Evolutionary conservation across 768 basidiomycete species (phyloP), one percentile per base, ranked within the genome.

Genomic region (Boletus bicolor): DNA sequence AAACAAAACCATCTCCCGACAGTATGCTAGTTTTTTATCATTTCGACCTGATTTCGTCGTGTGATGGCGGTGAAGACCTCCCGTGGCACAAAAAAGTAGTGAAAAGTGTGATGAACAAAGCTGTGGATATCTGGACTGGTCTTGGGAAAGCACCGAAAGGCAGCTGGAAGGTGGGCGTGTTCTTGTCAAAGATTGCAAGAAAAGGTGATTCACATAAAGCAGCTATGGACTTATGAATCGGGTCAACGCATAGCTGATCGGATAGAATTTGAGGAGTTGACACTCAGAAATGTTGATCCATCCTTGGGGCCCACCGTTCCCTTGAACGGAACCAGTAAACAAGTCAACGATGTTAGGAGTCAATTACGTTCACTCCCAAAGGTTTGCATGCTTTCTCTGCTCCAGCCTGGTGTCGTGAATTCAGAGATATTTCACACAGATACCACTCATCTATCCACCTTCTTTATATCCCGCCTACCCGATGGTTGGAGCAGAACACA

Each of bases 181-280:
- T 53, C 55, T 21, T 39, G 38, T 60, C 37, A 55, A 19, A 41
- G 12, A 14, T 19, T 26, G 49, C 37, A 53, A 53, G 50, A 56
- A 44, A 24, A 8, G 36, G 60, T 30, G 43, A 54, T 46, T 43
- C 45, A 58, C 53, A 38, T 37, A 50, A 49, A 50, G 19, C 58
- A 91, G 89, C 68, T 81, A 28, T 82, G 77, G 68, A 73, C 81
- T 12, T 87, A 83, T 65, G 72, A 79, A 59, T 72, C 78, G 38
- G 90, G 90, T 26, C 85, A 90, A 73, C 81, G 81, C 21, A 68
- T 90, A 2, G 76, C 86, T 21, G 86, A 91, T 69, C 76, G 80
- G 21, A 75, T 91, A 57, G 91, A 91, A 49, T 91, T 91, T 60
- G 91, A 92, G 69, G 90, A 93, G 68, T 76, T 87, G 36, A 85